These are phyloP conservation scores for Fusarium cyanostomum DNA, from an alignment of 2,329 filamentous ascomycete species.

Conservation along the genomic window DNA sequence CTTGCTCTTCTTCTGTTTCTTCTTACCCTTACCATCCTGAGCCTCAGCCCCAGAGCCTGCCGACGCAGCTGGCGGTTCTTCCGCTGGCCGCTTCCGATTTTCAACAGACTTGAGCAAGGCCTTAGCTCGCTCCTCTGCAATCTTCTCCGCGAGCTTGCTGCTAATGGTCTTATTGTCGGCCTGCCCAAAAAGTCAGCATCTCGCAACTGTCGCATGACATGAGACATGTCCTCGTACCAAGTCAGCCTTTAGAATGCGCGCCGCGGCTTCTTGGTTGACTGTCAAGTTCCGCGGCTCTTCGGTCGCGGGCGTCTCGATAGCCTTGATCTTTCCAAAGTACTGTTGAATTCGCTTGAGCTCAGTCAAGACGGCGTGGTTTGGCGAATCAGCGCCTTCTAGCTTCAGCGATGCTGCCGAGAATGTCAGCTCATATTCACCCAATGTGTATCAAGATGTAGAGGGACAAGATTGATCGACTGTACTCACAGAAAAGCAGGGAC, in stretches of 20 bases:
- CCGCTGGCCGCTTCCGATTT: conserved; percentile 55
- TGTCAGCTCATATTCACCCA: background rate
- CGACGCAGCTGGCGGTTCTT: conserved; percentile 44
- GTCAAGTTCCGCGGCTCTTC: conserved; percentile 60
- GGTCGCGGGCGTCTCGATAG: conserved; percentile 66
- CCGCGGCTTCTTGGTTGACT: conserved; percentile 80
- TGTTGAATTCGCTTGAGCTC: conserved; percentile 88
- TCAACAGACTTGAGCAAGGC: conserved; percentile 59
- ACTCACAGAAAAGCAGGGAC: conserved; percentile 82
- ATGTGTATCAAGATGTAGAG: no score
- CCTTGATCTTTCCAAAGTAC: conserved; percentile 93
- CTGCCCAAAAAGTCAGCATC: conserved; percentile 43
- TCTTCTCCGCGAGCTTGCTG: conserved; percentile 63
- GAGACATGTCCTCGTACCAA: conserved; percentile 63
- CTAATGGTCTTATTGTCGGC: conserved; percentile 63
- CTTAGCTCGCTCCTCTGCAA: conserved; percentile 65
- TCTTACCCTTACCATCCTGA: conserved; percentile 42
- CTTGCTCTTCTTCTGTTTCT: conserved; percentile 49
- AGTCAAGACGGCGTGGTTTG: conserved; percentile 82
- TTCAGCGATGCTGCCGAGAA: conserved; percentile 69
- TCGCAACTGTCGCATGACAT: background rate
- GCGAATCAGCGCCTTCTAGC: conserved; percentile 82
- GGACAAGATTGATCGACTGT: no score
- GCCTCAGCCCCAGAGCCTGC: conserved; percentile 26
- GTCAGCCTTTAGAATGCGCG: conserved; percentile 83